Evolutionary conservation across 2,329 filamentous ascomycete species (phyloP), one percentile per base, ranked within the genome.

Genomic region (Pseudocercospora fijiensis): DNA sequence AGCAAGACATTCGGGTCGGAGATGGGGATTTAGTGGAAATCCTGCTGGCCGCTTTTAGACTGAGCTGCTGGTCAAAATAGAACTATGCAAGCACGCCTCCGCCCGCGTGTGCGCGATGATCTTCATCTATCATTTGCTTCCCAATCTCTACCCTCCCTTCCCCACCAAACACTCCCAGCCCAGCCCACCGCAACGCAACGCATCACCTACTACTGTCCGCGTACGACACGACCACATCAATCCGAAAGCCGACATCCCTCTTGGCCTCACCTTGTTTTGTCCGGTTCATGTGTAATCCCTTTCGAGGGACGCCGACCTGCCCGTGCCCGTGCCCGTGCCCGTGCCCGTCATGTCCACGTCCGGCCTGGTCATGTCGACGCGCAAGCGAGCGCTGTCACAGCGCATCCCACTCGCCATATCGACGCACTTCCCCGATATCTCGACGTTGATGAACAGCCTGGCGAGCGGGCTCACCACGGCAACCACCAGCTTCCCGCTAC

Each of bases 401-500:
- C 64, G 60, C 26, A 41, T 68, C n/a, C 66, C 64, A 10, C 61
- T 62, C 45, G 58, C 61, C 60, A 53, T 69, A 37, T 58, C 63
- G n/a, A 66, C 62, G 41, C 63, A 66, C 58, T 66, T 68, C 41
- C 66, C 64, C 28, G 63, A 67, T 45, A 65, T 70, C 56, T 66
- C 65, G 24, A 65, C 63, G 10, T 58, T 70, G 60, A 67, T 70
- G 60, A 67, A 63, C 55, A 64, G 67, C 52, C 58, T 70, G 20
- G 64, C 68, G 4, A 63, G 59, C 22, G 63, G 57, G 56, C 64
- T 69, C 28, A 61, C 67, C 52, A 43, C 64, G 8, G 57, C 61
- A 33, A 62, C 65, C 13, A 58, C 63, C n/a, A 56, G 59, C 20
- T 55, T 63, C 60, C 56, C 57, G 13, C 45, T 53, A 4, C 55